Percentiles rank a stretch among this genome's conserved stretches.
Evolutionary conservation across 2,329 filamentous ascomycete genomes (phyloP).

Genomic region (Cercospora sp.): DNA sequence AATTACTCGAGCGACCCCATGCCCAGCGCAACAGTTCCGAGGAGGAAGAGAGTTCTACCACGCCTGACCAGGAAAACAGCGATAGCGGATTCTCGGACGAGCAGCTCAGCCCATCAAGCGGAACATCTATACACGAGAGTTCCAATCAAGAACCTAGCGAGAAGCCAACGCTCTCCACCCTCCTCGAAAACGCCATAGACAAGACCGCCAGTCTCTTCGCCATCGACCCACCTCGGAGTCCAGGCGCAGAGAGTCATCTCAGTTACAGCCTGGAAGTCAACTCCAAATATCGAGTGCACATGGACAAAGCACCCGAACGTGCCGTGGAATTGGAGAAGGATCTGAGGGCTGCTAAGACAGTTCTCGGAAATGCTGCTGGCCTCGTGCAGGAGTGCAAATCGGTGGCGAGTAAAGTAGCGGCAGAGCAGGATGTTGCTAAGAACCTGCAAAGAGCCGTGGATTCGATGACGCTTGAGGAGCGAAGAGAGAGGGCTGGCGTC

Average conservation of each 20-base stretch:
- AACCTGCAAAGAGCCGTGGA: not conserved
- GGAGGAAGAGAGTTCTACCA: not conserved
- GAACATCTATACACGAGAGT: not conserved
- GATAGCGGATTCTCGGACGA: not conserved
- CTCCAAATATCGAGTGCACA: constrained; percentile 14
- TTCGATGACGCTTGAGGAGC: constrained; percentile 6
- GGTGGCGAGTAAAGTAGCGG: not conserved
- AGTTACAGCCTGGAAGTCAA: constrained; percentile 12
- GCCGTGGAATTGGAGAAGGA: constrained; percentile 5
- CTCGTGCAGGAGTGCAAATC: constrained; percentile 8
- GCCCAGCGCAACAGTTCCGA: not conserved
- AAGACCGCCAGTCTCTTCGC: constrained; percentile 8
- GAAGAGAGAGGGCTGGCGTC: not conserved
- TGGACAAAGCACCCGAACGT: constrained; percentile 10
- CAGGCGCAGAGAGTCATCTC: constrained; percentile 2
- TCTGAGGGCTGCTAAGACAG: not conserved
- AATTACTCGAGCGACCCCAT: not conserved
- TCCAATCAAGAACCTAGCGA: not conserved
- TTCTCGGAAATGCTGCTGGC: not conserved
- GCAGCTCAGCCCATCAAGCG: not conserved
- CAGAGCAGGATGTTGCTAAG: not conserved
- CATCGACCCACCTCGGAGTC: constrained; percentile 7
- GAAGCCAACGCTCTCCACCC: not conserved
- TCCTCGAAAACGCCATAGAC: constrained; percentile 3
- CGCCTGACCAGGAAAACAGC: not conserved